A percentile compares a stretch with the other conserved stretches of the same genome.
These are phyloP conservation scores for Sideroxylon spinosum DNA, from an alignment of 179 eudicot genomes.

Conservation along the genomic window DNA sequence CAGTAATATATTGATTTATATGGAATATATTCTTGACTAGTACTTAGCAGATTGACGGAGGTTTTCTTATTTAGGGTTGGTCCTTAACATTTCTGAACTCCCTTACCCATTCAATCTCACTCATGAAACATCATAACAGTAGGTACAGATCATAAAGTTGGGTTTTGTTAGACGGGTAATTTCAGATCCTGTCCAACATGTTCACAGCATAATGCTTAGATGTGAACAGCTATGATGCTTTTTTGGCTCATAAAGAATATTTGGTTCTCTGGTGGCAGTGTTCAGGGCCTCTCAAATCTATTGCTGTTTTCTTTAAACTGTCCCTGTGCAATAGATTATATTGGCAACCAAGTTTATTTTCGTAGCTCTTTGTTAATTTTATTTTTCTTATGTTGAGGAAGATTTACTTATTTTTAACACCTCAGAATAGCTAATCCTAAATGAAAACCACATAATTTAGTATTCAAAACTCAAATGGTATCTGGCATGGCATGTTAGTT, in stretches of 20 bases:
- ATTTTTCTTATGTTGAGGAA: background rate
- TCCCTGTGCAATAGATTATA: background rate
- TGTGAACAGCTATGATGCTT: background rate
- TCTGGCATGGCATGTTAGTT: background rate
- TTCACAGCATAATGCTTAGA: conserved; percentile 1
- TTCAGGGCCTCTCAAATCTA: background rate
- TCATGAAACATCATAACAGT: too few relatives aligned
- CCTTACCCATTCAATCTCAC: background rate
- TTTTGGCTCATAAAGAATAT: background rate
- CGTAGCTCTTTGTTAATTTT: background rate
- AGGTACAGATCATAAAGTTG: background rate
- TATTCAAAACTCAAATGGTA: background rate
- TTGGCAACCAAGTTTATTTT: background rate
- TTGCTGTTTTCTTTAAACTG: background rate
- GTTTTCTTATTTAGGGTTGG: too few relatives aligned
- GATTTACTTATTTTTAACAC: background rate
- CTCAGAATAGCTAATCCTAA: background rate
- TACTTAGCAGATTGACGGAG: background rate
- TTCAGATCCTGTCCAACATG: background rate
- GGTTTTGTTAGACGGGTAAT: background rate
- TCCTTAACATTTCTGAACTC: too few relatives aligned
- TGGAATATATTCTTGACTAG: background rate
- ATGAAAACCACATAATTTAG: background rate
- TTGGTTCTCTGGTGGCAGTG: background rate
- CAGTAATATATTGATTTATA: background rate